phyloP scores from a whole-genome alignment of 495 filamentous ascomycete species.

The Hypoxylon lenormandii region DNA sequence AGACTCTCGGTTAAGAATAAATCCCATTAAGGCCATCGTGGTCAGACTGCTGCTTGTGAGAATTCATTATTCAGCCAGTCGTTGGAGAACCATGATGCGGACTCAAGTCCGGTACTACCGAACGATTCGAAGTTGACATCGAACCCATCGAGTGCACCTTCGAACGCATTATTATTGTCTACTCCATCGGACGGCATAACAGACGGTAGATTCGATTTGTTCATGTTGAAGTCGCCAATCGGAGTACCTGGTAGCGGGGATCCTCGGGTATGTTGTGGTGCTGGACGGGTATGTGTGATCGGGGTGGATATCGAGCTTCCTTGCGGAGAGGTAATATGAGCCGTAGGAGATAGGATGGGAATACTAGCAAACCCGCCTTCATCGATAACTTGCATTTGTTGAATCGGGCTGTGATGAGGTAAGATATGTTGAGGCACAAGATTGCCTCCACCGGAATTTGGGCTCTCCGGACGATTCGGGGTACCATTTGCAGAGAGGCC shows the following conservation, averaged over 20 bases:
- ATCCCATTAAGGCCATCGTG: background rate
- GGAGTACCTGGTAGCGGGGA: slow-evolving; percentile 41
- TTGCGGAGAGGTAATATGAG: slow-evolving; percentile 44
- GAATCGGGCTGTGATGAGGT: slow-evolving; percentile 39
- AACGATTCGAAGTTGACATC: slow-evolving; percentile 52
- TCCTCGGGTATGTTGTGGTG: slow-evolving; percentile 39
- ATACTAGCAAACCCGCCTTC: slow-evolving; percentile 46
- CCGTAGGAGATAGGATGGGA: slow-evolving; percentile 39
- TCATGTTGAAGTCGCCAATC: slow-evolving; percentile 42
- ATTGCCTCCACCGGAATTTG: slow-evolving; percentile 33
- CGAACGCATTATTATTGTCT: slow-evolving; percentile 54
- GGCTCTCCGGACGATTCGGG: slow-evolving; percentile 32
- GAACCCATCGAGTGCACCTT: slow-evolving; percentile 54
- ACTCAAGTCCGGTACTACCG: slow-evolving; percentile 48
- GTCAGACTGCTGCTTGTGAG: slow-evolving; percentile 47
- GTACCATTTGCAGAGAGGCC: slow-evolving; percentile 46
- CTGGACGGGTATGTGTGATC: slow-evolving; percentile 34
- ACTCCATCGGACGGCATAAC: slow-evolving; percentile 45
- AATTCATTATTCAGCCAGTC: slow-evolving; percentile 52
- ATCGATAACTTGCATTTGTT: slow-evolving; percentile 48
- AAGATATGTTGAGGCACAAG: slow-evolving; percentile 35
- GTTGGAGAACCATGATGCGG: slow-evolving; percentile 49
- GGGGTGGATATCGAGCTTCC: slow-evolving; percentile 45
- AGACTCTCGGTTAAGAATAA: background rate
- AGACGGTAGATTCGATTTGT: slow-evolving; percentile 38